phyloP scores from a whole-genome alignment of 495 filamentous ascomycete species.

The Trichoderma gamsii region DNA sequence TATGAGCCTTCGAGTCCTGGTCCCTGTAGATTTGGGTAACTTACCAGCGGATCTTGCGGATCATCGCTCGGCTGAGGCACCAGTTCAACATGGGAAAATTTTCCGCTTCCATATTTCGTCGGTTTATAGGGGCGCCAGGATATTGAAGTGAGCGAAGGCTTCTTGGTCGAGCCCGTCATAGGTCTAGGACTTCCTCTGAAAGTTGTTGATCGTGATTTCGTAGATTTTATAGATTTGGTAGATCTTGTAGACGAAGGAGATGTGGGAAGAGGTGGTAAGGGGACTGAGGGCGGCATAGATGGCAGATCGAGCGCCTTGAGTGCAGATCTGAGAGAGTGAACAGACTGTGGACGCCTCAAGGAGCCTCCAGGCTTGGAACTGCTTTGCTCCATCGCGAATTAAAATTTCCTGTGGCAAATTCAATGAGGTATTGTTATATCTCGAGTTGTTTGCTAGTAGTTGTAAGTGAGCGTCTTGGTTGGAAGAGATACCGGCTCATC shows the following conservation, averaged over 20 bases:
- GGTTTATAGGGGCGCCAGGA: slow-evolving; percentile 6
- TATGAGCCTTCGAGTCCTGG: not conserved
- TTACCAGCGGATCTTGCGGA: slow-evolving; percentile 43
- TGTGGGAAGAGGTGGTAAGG: slow-evolving; percentile 6
- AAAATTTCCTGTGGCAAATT: not conserved
- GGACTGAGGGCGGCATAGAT: not conserved
- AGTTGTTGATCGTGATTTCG: not conserved
- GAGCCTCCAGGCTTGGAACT: not conserved
- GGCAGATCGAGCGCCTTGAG: slow-evolving; percentile 3
- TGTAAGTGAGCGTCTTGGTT: not conserved
- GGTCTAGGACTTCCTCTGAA: slow-evolving; percentile 16
- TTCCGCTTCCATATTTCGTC: slow-evolving; percentile 43
- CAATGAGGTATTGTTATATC: not conserved
- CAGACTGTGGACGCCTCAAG: not conserved
- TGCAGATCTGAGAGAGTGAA: slow-evolving; percentile 2
- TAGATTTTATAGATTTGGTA: not conserved
- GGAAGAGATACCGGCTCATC: not conserved
- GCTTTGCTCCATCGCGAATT: not conserved
- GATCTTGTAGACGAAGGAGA: slow-evolving; percentile 7
- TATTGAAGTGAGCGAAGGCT: not conserved
- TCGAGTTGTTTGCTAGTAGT: not conserved
- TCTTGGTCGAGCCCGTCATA: slow-evolving; percentile 29
- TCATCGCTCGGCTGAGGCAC: slow-evolving; percentile 46
- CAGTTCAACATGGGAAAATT: slow-evolving; percentile 36
- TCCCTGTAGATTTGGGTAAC: not conserved